A percentile compares a stretch with the other conserved stretches of the same genome.
phyloP scores from a whole-genome alignment of 2,329 filamentous ascomycete species.

The Colletotrichum truncatum region DNA sequence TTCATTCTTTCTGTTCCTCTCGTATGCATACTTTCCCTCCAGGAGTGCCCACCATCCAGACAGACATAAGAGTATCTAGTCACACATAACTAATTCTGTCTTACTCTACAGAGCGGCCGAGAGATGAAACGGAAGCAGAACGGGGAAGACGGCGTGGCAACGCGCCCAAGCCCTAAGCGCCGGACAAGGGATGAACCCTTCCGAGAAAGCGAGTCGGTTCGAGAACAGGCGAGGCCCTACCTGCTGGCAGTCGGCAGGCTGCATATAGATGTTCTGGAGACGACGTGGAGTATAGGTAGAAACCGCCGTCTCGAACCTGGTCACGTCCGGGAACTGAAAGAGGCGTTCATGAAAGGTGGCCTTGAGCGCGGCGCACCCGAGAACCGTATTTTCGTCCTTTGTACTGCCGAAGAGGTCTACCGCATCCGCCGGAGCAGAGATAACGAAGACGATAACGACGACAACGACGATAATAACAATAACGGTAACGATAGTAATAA shows the following conservation, averaged over 20 bases:
- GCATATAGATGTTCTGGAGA: not conserved
- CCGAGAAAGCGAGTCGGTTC: not conserved
- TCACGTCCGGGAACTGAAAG: not conserved
- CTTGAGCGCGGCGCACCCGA: not conserved
- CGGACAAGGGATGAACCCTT: not conserved
- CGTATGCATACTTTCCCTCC: too few relatives aligned
- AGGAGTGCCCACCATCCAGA: too few relatives aligned
- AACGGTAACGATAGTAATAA: not conserved
- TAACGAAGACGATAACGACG: not conserved
- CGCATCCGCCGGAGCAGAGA: not conserved
- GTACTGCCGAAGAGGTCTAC: not conserved
- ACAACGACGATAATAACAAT: not conserved
- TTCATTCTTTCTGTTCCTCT: too few relatives aligned
- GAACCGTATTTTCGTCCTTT: not conserved
- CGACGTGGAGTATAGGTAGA: not conserved
- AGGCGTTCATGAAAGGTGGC: not conserved
- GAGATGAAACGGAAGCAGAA: not conserved
- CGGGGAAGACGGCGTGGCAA: not conserved
- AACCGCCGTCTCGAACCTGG: not conserved
- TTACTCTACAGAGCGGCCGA: not conserved
- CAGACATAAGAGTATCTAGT: too few relatives aligned
- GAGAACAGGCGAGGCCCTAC: not conserved
- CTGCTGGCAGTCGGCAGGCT: not conserved
- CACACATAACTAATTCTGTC: not conserved
- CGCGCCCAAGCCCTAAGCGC: not conserved